Evolutionary conservation across 164 flowering plant species (phyloP), one percentile per base, ranked within the genome.

Genomic region (Euptelea pleiosperma): DNA sequence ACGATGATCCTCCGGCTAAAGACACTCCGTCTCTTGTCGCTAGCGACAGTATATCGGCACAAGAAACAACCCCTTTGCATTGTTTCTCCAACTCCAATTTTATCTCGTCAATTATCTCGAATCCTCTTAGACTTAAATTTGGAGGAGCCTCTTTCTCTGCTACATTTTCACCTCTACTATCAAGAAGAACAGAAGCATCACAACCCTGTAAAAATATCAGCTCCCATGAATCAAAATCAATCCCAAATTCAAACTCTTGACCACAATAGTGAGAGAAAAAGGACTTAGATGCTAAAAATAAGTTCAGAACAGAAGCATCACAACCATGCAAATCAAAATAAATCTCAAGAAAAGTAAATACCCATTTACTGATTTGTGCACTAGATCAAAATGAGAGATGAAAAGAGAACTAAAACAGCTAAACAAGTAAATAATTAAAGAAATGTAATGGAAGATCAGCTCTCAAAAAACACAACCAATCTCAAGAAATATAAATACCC

Each of bases 121-220:
- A 78, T 48, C 77, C 82, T 46, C 75, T 57, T 2, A 72, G 56
- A 25, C 68, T 66, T 28, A 31, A 40, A 60, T 70, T 76, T 3
- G 72, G 72, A 2, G 67, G 56, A 14, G 78, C 73, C 11, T 69
- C 67, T 41, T 75, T 70, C 41, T 72, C 70, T 15, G 73, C 70
- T 11, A 52, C 36, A 24, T 51, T 55, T 3, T 41, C 55, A 9
- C 34, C 58, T 16, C 58, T 52, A 47, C 66, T 67, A 46, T 75
- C 68, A 5, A 75, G 26, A 6, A 68, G 73, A 26, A 78, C 60
- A n/a, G 73, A 78, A 6, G 46, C 82, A 57, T 75, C 79, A 65
- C 77, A 75, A 2, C 82, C 79, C 79, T 75, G 55, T 10, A 58
- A 46, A 5, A 48, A 43, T n/a, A n/a, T n/a, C n/a, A n/a, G n/a